These are phyloP conservation scores for Urochloa ruziziensis DNA, from an alignment of 176 grass and related monocot genomes.

Conservation along the genomic window DNA sequence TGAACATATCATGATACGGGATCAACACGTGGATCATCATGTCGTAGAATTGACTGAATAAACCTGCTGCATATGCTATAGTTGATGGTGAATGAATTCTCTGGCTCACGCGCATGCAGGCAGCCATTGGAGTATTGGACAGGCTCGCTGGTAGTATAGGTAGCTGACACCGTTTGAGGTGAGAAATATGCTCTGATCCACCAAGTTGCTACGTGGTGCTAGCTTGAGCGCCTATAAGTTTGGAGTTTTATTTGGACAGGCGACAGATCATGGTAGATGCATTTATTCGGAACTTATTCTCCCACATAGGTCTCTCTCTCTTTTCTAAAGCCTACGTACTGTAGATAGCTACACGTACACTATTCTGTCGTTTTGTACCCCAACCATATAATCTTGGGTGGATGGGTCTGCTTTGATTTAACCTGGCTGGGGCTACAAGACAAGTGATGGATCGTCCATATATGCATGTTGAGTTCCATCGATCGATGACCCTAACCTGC, in stretches of 20 bases:
- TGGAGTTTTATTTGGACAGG: not conserved
- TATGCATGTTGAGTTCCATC: not conserved
- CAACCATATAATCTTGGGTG: no score
- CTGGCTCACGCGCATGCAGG: no score
- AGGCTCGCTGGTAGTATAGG: no score
- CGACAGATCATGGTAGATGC: not conserved
- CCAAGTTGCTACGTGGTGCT: not conserved
- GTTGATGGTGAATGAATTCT: not conserved
- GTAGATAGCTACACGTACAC: no score
- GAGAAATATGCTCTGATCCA: not conserved
- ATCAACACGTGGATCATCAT: conserved; percentile 12
- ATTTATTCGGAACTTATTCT: not conserved
- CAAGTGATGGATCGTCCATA: not conserved
- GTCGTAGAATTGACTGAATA: not conserved
- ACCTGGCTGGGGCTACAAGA: no score
- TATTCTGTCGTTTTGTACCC: not conserved
- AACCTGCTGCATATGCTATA: not conserved
- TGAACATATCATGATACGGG: not conserved
- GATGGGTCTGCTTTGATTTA: no score
- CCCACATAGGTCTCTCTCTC: no score
- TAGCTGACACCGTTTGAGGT: not conserved
- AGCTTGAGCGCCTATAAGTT: not conserved
- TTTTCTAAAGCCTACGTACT: conserved; percentile 9
- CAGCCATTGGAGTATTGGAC: no score
- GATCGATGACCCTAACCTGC: no score